Conservation (phyloP, 202 grass and related monocot genomes). For the Saccharum hybrid region DNA sequence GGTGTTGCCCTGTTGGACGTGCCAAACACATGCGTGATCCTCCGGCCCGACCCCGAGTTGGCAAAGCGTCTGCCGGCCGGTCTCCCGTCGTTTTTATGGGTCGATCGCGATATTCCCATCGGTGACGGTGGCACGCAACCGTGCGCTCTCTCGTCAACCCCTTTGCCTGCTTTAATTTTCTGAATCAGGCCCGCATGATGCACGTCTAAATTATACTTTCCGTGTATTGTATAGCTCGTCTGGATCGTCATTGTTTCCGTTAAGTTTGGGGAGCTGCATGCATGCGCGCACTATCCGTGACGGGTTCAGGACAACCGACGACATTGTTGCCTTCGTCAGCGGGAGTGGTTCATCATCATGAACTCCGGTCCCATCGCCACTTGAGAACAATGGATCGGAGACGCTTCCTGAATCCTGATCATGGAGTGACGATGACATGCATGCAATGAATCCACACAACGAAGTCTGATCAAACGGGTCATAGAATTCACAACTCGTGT, state of each 20-base stretch:
- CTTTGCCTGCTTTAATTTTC: not conserved
- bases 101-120: not conserved
- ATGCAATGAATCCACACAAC: not conserved
- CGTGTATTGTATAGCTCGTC: not conserved
- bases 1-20: not conserved
- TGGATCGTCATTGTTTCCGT: not conserved
- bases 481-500: not conserved
- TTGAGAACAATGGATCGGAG: not conserved
- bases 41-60: too few species aligned
- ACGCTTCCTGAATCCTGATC: not conserved
- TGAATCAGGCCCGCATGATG: not conserved
- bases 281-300: not conserved
- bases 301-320: not conserved
- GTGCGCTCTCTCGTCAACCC: not conserved
- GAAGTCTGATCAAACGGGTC: slow-evolving; percentile 18
- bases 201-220: not conserved
- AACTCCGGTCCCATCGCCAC: not conserved
- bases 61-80: not conserved
- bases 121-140: not conserved
- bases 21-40: not conserved
- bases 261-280: not conserved
- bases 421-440: not conserved
- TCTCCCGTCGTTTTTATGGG: slow-evolving; percentile 17
- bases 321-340: not conserved
- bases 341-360: not conserved